A percentile compares a stretch with the other conserved stretches of the same genome.
Evolutionary conservation across 108 stramenopile genomes (phyloP).

Genomic region (Fragilariopsis cylindrus): DNA sequence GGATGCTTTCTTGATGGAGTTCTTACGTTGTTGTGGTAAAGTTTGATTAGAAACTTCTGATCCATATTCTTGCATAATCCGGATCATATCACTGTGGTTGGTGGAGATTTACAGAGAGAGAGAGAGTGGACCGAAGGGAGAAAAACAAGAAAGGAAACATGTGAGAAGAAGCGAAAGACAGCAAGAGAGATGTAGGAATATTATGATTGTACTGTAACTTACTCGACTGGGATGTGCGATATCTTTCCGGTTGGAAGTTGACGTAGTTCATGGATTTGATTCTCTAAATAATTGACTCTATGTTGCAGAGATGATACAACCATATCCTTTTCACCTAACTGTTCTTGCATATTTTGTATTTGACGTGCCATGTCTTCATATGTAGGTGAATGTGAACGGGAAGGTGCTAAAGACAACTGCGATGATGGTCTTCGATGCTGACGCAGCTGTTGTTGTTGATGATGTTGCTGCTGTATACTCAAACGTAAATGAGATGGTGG

Average conservation of each 20-base stretch:
- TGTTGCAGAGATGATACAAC: constrained; percentile 35
- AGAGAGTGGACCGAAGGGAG: constrained; percentile 1
- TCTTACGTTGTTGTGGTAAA: constrained; percentile 33
- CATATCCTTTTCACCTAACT: constrained; percentile 28
- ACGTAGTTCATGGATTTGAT: constrained; percentile 47
- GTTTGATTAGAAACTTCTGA: constrained; percentile 56
- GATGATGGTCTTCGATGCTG: too few species aligned
- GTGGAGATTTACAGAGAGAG: not conserved
- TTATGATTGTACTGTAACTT: constrained; percentile 20
- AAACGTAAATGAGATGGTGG: constrained; percentile 1
- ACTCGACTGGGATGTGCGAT: constrained; percentile 53
- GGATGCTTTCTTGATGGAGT: constrained; percentile 43
- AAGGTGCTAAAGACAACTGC: not conserved
- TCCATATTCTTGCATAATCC: constrained; percentile 55
- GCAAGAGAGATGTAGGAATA: not conserved
- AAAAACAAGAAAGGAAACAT: not conserved
- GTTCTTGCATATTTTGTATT: constrained; percentile 53
- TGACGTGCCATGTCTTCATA: constrained; percentile 13
- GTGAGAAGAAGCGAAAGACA: not conserved
- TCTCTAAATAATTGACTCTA: constrained; percentile 30
- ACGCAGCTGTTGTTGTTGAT: too few species aligned
- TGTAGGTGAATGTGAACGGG: not conserved
- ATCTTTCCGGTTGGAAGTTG: constrained; percentile 51
- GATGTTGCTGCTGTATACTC: not conserved
- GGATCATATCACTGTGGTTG: constrained; percentile 45